Evolutionary conservation across 192 early-diverging fungal genomes (phyloP).

Genomic region (Umbelopsis isabellina): DNA sequence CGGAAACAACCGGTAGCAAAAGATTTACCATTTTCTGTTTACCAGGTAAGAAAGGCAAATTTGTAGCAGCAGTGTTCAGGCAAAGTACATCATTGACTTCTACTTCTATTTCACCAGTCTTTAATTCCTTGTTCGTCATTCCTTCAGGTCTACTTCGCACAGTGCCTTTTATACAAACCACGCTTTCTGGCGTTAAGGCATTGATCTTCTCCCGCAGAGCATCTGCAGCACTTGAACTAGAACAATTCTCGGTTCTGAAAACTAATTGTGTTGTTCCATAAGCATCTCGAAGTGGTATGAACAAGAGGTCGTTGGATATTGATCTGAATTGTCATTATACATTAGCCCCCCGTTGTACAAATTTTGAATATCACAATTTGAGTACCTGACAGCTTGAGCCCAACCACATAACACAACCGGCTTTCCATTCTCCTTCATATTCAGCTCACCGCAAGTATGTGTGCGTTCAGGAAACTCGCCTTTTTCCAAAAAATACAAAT

Average conservation of each 20-base stretch:
- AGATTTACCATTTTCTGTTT: constrained; percentile 51
- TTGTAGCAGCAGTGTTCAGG: constrained; percentile 68
- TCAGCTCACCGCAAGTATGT: constrained; percentile 82
- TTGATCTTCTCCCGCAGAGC: constrained; percentile 46
- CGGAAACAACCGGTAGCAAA: constrained; percentile 8
- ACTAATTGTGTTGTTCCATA: constrained; percentile 80
- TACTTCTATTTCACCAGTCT: constrained; percentile 76
- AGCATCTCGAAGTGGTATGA: constrained; percentile 79
- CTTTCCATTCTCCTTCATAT: constrained; percentile 58
- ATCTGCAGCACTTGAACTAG: constrained; percentile 14
- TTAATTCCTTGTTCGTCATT: constrained; percentile 45
- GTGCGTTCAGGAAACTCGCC: constrained; percentile 58
- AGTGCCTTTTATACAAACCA: constrained; percentile 69
- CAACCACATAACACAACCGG: constrained; percentile 77
- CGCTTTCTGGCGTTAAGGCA: constrained; percentile 68
- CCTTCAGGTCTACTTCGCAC: constrained; percentile 60
- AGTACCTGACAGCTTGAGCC: constrained; percentile 67
- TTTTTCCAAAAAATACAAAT: not conserved
- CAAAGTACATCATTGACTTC: constrained; percentile 58
- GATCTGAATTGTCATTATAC: constrained; percentile 44
- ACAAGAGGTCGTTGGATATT: constrained; percentile 72
- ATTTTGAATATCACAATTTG: not conserved
- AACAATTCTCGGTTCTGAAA: constrained; percentile 31
- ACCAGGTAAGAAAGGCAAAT: constrained; percentile 64
- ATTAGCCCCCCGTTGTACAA: not conserved